A percentile compares a stretch with the other conserved stretches of the same genome.
Evolutionary conservation across 2,329 filamentous ascomycete genomes (phyloP).

Genomic region (Colletotrichum gigasporum): DNA sequence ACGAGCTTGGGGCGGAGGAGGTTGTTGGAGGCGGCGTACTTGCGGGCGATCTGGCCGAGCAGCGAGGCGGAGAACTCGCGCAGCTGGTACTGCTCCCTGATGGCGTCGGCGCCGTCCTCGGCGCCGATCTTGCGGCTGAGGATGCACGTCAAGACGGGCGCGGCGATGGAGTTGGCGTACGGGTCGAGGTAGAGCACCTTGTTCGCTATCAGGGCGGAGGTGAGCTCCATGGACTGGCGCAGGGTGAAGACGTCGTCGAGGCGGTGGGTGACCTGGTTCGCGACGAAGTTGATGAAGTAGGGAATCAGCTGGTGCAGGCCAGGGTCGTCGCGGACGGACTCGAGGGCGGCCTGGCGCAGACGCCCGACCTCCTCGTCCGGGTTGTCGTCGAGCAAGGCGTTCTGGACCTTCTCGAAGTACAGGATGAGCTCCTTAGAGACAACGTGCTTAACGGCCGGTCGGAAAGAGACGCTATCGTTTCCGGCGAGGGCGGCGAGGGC

Average conservation of each 20-base stretch:
- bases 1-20: constrained; percentile 89
- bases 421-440: constrained; percentile 95
- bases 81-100: constrained; percentile 77
- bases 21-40: constrained; percentile 83
- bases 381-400: constrained; percentile 86
- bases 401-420: constrained; percentile 96
- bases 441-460: constrained; percentile 94
- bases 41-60: constrained; percentile 79
- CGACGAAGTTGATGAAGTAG: constrained; percentile 96
- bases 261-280: constrained; percentile 94
- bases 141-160: constrained; percentile 90
- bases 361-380: constrained; percentile 79
- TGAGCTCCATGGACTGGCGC: constrained; percentile 91
- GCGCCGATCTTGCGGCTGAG: constrained; percentile 82
- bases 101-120: constrained; percentile 59
- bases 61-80: constrained; percentile 87
- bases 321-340: constrained; percentile 87
- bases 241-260: constrained; percentile 90
- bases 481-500: constrained; percentile 85
- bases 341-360: constrained; percentile 84
- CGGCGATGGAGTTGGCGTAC: constrained; percentile 74
- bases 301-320: constrained; percentile 95
- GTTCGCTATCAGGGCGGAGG: constrained; percentile 85
- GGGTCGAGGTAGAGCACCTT: constrained; percentile 77
- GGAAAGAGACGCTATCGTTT: constrained; percentile 83